A percentile compares a stretch with the other conserved stretches of the same genome.
Conservation (phyloP, 2,329 filamentous ascomycete genomes). For the Diplodia sapinea region DNA sequence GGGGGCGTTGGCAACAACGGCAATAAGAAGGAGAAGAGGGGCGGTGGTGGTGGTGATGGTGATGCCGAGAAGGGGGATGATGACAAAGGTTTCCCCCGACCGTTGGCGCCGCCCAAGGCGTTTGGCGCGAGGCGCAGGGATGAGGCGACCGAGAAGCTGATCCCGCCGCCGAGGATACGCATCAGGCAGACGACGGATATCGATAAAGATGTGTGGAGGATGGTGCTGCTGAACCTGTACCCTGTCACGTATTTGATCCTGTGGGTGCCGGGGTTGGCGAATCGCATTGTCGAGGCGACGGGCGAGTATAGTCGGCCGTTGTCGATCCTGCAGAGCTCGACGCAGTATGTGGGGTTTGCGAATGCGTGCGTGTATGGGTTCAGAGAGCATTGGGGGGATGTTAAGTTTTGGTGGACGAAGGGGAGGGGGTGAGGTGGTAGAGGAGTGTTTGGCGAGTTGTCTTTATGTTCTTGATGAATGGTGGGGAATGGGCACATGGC, state of each 20-base stretch:
- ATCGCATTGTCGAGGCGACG: constrained; percentile 35
- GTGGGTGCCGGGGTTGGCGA: constrained; percentile 44
- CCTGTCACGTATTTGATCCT: constrained; percentile 45
- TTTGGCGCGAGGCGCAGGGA: neutral
- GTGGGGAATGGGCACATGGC: neutral
- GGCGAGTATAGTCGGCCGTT: constrained; percentile 24
- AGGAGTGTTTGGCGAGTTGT: neutral
- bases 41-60: too few species aligned
- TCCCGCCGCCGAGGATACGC: constrained; percentile 2
- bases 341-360: constrained; percentile 38
- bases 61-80: neutral
- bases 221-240: constrained; percentile 45
- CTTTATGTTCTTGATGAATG: neutral
- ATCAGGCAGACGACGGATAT: constrained; percentile 19
- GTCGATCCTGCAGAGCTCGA: constrained; percentile 37
- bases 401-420: constrained; percentile 5
- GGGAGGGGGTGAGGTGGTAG: neutral
- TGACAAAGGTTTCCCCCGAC: neutral
- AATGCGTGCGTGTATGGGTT: constrained; percentile 37
- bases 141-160: constrained; percentile 20
- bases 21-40: neutral
- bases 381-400: constrained; percentile 33
- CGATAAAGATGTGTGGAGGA: constrained; percentile 37
- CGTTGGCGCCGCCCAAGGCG: constrained; percentile 12
- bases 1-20: neutral